These are phyloP conservation scores for Mucuna pruriens DNA, from an alignment of 306 rosid species.

Conservation along the genomic window DNA sequence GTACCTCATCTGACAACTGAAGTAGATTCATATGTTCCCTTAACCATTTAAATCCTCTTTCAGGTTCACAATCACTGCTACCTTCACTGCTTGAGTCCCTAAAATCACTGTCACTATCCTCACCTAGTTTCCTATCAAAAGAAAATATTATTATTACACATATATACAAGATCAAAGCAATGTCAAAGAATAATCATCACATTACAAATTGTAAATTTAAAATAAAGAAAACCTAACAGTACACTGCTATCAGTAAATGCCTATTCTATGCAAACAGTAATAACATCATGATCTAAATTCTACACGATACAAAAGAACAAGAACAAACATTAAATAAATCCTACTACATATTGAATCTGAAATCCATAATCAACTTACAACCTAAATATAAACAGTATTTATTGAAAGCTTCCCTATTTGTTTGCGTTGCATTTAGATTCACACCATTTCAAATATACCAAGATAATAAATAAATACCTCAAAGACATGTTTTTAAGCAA, in stretches of 20 bases:
- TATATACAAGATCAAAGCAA: background rate
- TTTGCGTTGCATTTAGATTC: background rate
- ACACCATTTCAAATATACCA: background rate
- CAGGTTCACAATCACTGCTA: conserved; percentile 68
- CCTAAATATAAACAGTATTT: background rate
- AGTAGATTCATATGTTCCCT: conserved; percentile 49
- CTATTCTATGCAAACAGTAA: background rate
- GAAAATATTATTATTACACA: background rate
- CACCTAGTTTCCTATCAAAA: conserved; percentile 57
- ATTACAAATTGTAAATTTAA: background rate
- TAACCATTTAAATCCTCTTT: conserved; percentile 43
- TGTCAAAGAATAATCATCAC: background rate
- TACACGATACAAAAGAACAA: background rate
- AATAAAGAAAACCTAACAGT: background rate
- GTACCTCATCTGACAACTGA: conserved; percentile 42
- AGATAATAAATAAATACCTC: background rate
- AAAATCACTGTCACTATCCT: conserved; percentile 73
- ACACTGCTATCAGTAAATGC: background rate
- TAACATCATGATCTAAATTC: background rate
- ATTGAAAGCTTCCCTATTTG: background rate
- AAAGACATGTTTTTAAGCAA: background rate
- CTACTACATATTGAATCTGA: background rate
- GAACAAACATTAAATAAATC: background rate
- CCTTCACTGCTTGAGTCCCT: conserved; percentile 80
- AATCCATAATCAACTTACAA: background rate